phyloP scores from a whole-genome alignment of 257 asterid genomes.

The Primulina eburnea region DNA sequence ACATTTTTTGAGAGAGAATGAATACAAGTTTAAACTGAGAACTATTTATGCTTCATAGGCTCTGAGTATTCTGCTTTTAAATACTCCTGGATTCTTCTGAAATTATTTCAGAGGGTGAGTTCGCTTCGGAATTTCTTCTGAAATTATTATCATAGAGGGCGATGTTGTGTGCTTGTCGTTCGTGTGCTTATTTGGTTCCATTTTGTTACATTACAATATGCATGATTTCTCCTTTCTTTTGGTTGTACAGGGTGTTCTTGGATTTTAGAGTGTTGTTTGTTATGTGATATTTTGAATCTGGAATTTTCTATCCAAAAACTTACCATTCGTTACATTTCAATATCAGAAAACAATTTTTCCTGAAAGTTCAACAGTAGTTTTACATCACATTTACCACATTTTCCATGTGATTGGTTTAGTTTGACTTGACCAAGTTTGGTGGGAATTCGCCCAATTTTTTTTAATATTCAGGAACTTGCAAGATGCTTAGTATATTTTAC shows the following conservation, averaged over 20 bases:
- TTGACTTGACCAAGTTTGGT: background rate
- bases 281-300: background rate
- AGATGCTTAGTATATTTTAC: background rate
- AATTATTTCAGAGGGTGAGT: background rate
- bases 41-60: background rate
- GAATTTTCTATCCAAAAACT: background rate
- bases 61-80: slow-evolving; percentile 2
- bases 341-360: no score
- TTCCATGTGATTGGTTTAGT: background rate
- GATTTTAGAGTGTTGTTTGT: background rate
- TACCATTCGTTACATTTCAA: background rate
- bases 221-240: background rate
- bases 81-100: background rate
- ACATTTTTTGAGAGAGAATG: background rate
- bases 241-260: background rate
- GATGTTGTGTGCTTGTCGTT: background rate
- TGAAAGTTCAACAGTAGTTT: background rate
- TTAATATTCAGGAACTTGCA: background rate
- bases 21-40: background rate
- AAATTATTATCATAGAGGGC: background rate
- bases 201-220: background rate
- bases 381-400: background rate
- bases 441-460: background rate
- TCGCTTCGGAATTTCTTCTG: background rate
- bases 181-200: slow-evolving; percentile 12